Conservation (phyloP, 106 monocot species). For the Dendrobium nobile region DNA sequence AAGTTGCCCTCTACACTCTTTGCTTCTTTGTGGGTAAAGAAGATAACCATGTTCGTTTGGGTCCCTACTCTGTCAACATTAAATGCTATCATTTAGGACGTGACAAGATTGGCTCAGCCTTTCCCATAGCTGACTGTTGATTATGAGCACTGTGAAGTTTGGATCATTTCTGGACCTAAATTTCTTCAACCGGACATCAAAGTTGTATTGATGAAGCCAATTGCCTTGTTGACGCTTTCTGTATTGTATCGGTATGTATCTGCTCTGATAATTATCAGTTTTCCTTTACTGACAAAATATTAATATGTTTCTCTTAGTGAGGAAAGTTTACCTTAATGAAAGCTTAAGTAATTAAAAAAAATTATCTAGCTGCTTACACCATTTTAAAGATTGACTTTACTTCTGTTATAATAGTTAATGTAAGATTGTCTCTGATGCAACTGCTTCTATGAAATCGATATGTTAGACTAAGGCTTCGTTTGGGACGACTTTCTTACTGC, state of each 20-base stretch:
- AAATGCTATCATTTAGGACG: constrained; percentile 79
- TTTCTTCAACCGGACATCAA: neutral
- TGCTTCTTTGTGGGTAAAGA: constrained; percentile 72
- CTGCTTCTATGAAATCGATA: too few species aligned
- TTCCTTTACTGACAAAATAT: neutral
- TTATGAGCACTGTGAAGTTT: neutral
- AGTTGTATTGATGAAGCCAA: neutral
- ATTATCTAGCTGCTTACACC: too few species aligned
- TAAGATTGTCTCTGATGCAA: too few species aligned
- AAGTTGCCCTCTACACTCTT: constrained; percentile 86
- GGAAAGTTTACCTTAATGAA: neutral
- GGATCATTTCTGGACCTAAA: neutral
- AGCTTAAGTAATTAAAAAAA: neutral
- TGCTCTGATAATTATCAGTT: too few species aligned
- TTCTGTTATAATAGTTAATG: too few species aligned
- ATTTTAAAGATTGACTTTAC: too few species aligned
- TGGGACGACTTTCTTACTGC: too few species aligned
- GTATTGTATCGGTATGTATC: too few species aligned
- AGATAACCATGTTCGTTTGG: constrained; percentile 72
- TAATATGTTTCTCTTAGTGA: neutral
- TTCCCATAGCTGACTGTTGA: constrained; percentile 67
- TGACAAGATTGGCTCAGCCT: constrained; percentile 70
- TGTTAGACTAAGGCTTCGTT: too few species aligned
- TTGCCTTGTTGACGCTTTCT: neutral
- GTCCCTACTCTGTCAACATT: constrained; percentile 84